These are phyloP conservation scores for Ascoidea asiatica DNA, from an alignment of 805 yeast species.

Conservation along the genomic window DNA sequence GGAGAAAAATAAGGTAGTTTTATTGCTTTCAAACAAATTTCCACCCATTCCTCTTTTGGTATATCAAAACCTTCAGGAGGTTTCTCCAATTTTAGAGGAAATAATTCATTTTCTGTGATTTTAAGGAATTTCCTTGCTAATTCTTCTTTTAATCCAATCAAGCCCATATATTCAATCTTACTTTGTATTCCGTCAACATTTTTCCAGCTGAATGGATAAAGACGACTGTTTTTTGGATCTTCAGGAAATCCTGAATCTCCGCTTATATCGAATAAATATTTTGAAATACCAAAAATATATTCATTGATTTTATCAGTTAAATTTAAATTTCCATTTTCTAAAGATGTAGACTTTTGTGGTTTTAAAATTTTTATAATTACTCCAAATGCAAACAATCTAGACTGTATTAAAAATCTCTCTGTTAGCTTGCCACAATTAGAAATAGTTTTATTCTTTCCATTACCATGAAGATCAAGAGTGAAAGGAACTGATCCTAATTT, in stretches of 20 bases:
- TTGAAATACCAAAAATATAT: not conserved
- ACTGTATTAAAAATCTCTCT: constrained; percentile 21
- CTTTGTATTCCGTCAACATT: constrained; percentile 15
- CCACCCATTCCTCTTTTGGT: constrained; percentile 20
- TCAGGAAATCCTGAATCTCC: not conserved
- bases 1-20: constrained; percentile 14
- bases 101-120: constrained; percentile 19
- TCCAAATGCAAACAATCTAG: constrained; percentile 26
- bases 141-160: constrained; percentile 18
- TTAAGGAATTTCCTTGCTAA: constrained; percentile 18
- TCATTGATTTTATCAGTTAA: not conserved
- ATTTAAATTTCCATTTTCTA: not conserved
- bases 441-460: too few species aligned
- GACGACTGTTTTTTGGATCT: constrained; percentile 11
- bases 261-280: not conserved
- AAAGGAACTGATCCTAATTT: constrained; percentile 18
- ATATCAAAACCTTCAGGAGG: constrained; percentile 14
- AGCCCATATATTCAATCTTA: constrained; percentile 13
- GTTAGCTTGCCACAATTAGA: not conserved
- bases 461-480: constrained; percentile 25
- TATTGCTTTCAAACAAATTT: constrained; percentile 9
- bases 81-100: constrained; percentile 12
- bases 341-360: constrained; percentile 14
- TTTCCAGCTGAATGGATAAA: constrained; percentile 18
- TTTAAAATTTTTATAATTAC: constrained; percentile 21